Evolutionary conservation across 306 rosid genomes (phyloP).

Genomic region (Hippophae tibetana): DNA sequence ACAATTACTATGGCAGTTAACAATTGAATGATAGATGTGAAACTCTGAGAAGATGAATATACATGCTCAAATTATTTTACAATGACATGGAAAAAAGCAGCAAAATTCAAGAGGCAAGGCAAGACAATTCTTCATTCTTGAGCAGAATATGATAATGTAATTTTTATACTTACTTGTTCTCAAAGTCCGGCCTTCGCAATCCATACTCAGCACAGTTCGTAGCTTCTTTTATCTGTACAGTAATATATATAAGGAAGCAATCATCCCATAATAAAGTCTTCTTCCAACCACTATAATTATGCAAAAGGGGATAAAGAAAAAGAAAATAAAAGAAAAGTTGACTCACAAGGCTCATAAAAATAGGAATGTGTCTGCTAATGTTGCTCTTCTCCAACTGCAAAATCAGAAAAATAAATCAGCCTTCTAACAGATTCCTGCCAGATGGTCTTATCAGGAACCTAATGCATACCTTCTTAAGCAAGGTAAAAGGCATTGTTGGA

Average conservation of each 20-base stretch:
- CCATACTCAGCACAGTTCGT: constrained; percentile 36
- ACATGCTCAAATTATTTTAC: too few species aligned
- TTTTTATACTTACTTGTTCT: constrained; percentile 40
- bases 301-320: background rate
- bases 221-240: constrained; percentile 62
- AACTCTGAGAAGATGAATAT: too few species aligned
- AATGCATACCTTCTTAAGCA: constrained; percentile 65
- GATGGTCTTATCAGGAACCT: constrained; percentile 11
- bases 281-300: constrained; percentile 4
- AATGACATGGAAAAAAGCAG: too few species aligned
- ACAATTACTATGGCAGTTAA: too few species aligned
- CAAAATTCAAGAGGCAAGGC: too few species aligned
- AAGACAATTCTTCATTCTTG: constrained; percentile 6
- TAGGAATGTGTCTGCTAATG: constrained; percentile 41
- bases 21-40: too few species aligned
- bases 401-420: constrained; percentile 10
- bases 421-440: constrained; percentile 5
- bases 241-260: constrained; percentile 9
- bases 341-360: constrained; percentile 54
- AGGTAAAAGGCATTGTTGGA: constrained; percentile 47
- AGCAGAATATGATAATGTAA: background rate
- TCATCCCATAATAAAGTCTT: constrained; percentile 4
- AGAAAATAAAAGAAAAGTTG: constrained; percentile 7
- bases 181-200: constrained; percentile 36
- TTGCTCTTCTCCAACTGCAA: constrained; percentile 73